These are phyloP conservation scores for Boletus barrowsii DNA, from an alignment of 768 basidiomycete genomes.

Conservation along the genomic window DNA sequence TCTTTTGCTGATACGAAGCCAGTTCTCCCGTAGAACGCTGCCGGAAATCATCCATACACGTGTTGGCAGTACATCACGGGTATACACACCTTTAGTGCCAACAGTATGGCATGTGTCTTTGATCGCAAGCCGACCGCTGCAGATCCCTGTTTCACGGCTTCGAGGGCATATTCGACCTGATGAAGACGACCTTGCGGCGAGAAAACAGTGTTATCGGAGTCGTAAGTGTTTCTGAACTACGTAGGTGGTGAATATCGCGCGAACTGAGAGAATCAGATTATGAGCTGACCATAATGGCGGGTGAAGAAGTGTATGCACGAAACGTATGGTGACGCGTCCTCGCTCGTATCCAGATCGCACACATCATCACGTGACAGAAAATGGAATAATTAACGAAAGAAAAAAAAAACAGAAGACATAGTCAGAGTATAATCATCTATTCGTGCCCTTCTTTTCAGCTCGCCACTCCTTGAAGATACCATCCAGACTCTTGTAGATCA, in stretches of 20 bases:
- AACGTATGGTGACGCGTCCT: constrained; percentile 34
- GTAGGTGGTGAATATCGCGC: constrained; percentile 1
- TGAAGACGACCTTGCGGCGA: constrained; percentile 95
- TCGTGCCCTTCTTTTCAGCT: constrained; percentile 73
- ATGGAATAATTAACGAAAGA: constrained; percentile 8
- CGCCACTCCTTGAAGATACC: constrained; percentile 93
- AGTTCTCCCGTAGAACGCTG: constrained; percentile 97
- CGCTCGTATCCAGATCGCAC: constrained; percentile 12
- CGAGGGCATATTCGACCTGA: constrained; percentile 97
- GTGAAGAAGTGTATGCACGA: constrained; percentile 9
- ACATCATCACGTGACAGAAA: constrained; percentile 28
- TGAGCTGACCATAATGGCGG: constrained; percentile 31
- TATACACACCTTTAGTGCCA: constrained; percentile 81
- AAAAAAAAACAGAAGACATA: not conserved
- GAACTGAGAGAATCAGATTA: not conserved
- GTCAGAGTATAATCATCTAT: constrained; percentile 6
- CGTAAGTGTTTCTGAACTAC: constrained; percentile 94
- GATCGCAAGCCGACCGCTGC: constrained; percentile 97
- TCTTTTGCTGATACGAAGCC: constrained; percentile 99
- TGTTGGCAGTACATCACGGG: not conserved
- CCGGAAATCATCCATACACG: constrained; percentile 4
- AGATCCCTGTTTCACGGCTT: constrained; percentile 99
- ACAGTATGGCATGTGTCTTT: constrained; percentile 88
- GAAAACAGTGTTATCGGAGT: constrained; percentile 97
- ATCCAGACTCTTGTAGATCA: constrained; percentile 89